Evolutionary conservation across 108 stramenopile species (phyloP).

Genomic region (Fragilariopsis cylindrus): DNA sequence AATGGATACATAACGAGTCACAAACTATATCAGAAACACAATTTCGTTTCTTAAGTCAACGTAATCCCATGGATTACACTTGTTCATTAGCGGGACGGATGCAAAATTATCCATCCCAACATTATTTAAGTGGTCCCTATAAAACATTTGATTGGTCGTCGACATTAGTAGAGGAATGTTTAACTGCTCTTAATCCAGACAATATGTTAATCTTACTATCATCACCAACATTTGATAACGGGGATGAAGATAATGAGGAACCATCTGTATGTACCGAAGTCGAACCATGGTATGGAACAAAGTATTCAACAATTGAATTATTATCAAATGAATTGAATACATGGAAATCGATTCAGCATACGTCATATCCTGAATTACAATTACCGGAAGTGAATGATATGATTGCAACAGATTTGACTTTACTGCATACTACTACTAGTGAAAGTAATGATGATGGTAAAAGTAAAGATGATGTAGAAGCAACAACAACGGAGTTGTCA

Average conservation of each 20-base stretch:
- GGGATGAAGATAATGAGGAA: background rate
- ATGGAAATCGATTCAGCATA: conserved; percentile 26
- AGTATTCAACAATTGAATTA: conserved; percentile 31
- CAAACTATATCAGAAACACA: conserved; percentile 46
- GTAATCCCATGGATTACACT: conserved; percentile 60
- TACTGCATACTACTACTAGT: conserved; percentile 43
- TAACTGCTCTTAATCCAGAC: conserved; percentile 38
- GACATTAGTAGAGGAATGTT: conserved; percentile 23
- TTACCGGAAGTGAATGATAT: conserved; percentile 55
- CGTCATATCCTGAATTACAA: conserved; percentile 21
- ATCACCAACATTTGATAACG: conserved; percentile 19
- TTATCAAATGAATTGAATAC: conserved; percentile 10
- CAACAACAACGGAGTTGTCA: background rate
- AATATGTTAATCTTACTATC: conserved; percentile 60
- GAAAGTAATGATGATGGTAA: background rate
- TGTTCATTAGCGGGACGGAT: conserved; percentile 50
- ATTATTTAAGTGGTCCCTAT: conserved; percentile 58
- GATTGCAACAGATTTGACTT: conserved; percentile 57
- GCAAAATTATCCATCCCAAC: conserved; percentile 43
- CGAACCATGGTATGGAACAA: conserved; percentile 59
- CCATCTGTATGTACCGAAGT: background rate
- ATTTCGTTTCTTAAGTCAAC: conserved; percentile 70
- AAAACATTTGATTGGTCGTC: conserved; percentile 53
- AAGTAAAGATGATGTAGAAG: too few relatives aligned
- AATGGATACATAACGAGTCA: conserved; percentile 70